Evolutionary conservation across 2,329 filamentous ascomycete genomes (phyloP).

Genomic region (Fusarium bulbicola): DNA sequence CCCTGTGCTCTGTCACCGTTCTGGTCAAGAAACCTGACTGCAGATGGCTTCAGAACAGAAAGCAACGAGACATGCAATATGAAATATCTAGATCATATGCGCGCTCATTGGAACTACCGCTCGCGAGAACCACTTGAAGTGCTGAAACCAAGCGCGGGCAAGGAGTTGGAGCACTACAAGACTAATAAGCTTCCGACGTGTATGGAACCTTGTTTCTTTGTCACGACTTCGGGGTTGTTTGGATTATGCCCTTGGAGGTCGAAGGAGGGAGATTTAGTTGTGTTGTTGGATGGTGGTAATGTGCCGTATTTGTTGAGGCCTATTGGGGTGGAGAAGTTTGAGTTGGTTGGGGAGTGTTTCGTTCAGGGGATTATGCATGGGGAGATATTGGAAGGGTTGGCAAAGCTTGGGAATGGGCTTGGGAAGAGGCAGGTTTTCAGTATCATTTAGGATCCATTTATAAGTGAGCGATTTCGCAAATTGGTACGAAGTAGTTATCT

Average conservation of each 20-base stretch:
- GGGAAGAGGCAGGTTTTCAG: not conserved
- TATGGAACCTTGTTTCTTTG: constrained; percentile 22
- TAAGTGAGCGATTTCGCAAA: fast-evolving
- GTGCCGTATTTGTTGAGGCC: constrained; percentile 21
- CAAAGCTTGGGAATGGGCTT: not conserved
- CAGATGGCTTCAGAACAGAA: not conserved
- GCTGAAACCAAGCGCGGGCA: fast-evolving
- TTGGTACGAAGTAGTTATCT: fast-evolving
- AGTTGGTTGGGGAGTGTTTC: constrained; percentile 27
- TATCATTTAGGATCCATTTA: not conserved
- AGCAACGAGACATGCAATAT: not conserved
- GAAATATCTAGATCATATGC: constrained; percentile 24
- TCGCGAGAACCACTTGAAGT: not conserved
- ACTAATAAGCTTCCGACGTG: constrained; percentile 10
- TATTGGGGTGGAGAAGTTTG: not conserved
- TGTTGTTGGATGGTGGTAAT: constrained; percentile 15
- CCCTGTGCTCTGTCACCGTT: constrained; percentile 21
- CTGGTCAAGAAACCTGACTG: not conserved
- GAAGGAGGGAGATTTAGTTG: constrained; percentile 17
- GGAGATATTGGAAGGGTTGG: not conserved
- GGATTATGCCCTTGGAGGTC: constrained; percentile 29
- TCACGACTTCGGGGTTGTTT: not conserved
- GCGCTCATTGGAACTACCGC: constrained; percentile 11
- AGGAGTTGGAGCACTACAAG: not conserved
- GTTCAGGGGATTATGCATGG: constrained; percentile 26